Evolutionary conservation across 257 asterid species (phyloP).

Genomic region (Nicotiana attenuata): DNA sequence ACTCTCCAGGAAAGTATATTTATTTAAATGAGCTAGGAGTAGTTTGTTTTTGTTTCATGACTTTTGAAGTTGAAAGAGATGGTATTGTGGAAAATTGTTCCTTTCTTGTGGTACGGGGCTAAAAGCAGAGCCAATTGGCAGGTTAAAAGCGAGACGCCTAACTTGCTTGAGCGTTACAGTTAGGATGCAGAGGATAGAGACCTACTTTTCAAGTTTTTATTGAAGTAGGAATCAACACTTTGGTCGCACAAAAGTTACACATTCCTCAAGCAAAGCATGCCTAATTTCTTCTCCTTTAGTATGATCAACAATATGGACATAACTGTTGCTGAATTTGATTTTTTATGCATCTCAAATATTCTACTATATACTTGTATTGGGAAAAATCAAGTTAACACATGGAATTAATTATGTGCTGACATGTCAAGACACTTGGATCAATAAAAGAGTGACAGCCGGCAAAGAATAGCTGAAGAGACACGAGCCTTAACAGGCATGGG

Average conservation of each 20-base stretch:
- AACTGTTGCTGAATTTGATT: neutral
- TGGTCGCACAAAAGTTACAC: constrained; percentile 5
- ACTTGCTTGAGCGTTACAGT: neutral
- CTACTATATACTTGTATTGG: too few relatives aligned
- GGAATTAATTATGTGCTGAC: too few relatives aligned
- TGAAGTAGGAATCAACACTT: neutral
- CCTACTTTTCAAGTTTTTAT: neutral
- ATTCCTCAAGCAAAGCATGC: neutral
- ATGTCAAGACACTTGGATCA: too few relatives aligned
- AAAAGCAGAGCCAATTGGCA: neutral
- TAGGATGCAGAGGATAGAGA: neutral
- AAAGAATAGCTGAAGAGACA: too few relatives aligned
- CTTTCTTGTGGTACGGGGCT: neutral
- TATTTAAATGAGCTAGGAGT: neutral
- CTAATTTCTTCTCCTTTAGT: neutral
- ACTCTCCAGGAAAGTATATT: neutral
- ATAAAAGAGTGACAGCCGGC: too few relatives aligned
- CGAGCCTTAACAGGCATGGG: too few relatives aligned
- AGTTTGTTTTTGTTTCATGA: neutral
- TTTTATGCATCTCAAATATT: too few relatives aligned
- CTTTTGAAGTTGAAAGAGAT: neutral
- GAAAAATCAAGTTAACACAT: too few relatives aligned
- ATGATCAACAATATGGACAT: neutral
- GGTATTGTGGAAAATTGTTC: neutral
- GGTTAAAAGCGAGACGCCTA: neutral